Evolutionary conservation across 371 early-diverging fungal species (phyloP).

Genomic region (Nematocida homosporus): DNA sequence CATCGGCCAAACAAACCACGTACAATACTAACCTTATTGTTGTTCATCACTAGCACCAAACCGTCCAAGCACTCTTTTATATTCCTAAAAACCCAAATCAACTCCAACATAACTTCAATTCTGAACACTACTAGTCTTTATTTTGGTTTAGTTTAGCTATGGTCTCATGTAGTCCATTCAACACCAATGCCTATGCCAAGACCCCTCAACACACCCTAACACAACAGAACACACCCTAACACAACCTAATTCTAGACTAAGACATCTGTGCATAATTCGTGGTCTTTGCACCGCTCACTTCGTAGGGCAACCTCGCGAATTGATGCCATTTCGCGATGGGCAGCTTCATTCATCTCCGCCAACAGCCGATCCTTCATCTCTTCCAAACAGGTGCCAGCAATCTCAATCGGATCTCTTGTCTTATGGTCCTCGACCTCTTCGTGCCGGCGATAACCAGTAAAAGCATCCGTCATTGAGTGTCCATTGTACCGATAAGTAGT

Average conservation of each 20-base stretch:
- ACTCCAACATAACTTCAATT: not conserved
- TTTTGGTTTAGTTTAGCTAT: too few relatives aligned
- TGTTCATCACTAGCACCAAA: too few relatives aligned
- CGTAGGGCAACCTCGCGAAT: constrained; percentile 11
- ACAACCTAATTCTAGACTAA: constrained; percentile 22
- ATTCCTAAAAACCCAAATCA: too few relatives aligned
- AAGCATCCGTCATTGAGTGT: constrained; percentile 73
- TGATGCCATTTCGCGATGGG: constrained; percentile 40
- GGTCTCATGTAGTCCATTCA: too few relatives aligned
- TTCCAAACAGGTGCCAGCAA: constrained; percentile 33
- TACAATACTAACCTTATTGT: too few relatives aligned
- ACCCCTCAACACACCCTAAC: too few relatives aligned
- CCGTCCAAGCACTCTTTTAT: too few relatives aligned
- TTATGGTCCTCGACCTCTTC: constrained; percentile 41
- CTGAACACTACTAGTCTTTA: too few relatives aligned
- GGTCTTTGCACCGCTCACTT: constrained; percentile 4
- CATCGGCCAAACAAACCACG: too few relatives aligned
- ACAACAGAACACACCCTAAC: not conserved
- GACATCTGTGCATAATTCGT: constrained; percentile 37
- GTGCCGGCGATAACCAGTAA: constrained; percentile 44
- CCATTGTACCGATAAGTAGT: constrained; percentile 95
- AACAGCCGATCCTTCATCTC: not conserved
- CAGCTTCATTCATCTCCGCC: constrained; percentile 27
- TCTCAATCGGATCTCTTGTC: constrained; percentile 49
- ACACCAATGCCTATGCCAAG: too few relatives aligned